Base-by-base conservation (phyloP, 2,329 filamentous ascomycete genomes). In the Monilinia polystroma region DNA sequence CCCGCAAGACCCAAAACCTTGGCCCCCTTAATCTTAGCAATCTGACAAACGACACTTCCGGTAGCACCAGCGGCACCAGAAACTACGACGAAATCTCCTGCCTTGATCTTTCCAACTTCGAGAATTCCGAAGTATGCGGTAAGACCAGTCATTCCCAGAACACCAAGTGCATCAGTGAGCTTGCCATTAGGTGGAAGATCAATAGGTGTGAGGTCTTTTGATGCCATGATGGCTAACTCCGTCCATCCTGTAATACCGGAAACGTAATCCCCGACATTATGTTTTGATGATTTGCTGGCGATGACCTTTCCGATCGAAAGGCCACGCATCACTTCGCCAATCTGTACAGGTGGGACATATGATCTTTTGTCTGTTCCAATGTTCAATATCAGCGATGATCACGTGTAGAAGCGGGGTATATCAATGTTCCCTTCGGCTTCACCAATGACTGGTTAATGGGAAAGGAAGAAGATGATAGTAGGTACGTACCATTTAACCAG, bases 41-140 rank as follows among this genome's bases (percentile, higher is more conserved):
- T 91, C 78, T 94, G 91, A 0, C 89, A 90, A 0, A 86, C 90
- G 1, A 93, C 85, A 73, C 85, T 89, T 1, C 91, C 91, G 0
- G 91, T 93, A 0, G 90, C 91, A 2, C 91, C 91, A 0, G 91
- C 91, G 1, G 91, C 91, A 8, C 90, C 90, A 11, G 87, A 90
- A 0, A 94, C 88, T 10, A 93, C 89, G 1, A 94, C 90, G 4
- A 89, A 87, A 70, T 93, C 89, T 5, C 90, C 90, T 0, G 83
- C 77, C 76, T 88, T 86, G 52, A 89, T 85, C 66, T 89, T 80
- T 3, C 86, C 90, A 56, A 93, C 84, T 66, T 90, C 84, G 41
- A 85, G 77, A 75, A 93, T 85, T 26, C 91, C 90, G 70, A 91
- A 90, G 79, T 91, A 93, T 2, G 90, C 90, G 0, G 91, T 93